Percentiles rank a stretch among this genome's conserved stretches.
phyloP scores from a whole-genome alignment of 1,284 basidiomycete genomes.

The Cronartium quercuum region DNA sequence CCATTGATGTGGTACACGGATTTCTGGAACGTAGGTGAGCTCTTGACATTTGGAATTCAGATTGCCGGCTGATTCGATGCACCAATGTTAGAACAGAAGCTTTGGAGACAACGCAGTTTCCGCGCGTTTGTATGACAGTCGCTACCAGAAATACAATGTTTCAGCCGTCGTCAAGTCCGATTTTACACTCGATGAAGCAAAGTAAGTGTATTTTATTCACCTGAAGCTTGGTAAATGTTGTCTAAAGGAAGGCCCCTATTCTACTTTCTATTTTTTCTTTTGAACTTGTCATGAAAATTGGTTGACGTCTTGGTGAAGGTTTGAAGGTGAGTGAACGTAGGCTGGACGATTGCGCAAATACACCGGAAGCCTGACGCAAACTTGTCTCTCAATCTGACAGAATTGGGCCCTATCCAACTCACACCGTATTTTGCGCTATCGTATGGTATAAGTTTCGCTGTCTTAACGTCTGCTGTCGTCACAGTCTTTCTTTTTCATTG shows the following conservation, averaged over 20 bases:
- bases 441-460: conserved; percentile 34
- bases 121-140: conserved; percentile 18
- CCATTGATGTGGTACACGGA: conserved; percentile 35
- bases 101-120: conserved; percentile 38
- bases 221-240: no score
- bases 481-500: conserved; percentile 37
- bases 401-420: conserved; percentile 33
- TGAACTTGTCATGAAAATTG: no score
- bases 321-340: neutral
- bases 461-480: conserved; percentile 28
- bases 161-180: conserved; percentile 27
- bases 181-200: conserved; percentile 29
- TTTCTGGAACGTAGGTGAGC: conserved; percentile 25
- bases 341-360: neutral
- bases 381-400: neutral
- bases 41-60: neutral
- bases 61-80: neutral
- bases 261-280: neutral
- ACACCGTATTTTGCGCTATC: conserved; percentile 36
- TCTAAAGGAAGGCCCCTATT: no score
- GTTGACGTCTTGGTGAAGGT: neutral
- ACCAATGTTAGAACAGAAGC: conserved; percentile 10
- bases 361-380: neutral
- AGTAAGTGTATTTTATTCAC: no score
- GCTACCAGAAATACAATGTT: conserved; percentile 35